These are phyloP conservation scores for Clonostachys solani DNA, from an alignment of 2,329 filamentous ascomycete species.

Conservation along the genomic window DNA sequence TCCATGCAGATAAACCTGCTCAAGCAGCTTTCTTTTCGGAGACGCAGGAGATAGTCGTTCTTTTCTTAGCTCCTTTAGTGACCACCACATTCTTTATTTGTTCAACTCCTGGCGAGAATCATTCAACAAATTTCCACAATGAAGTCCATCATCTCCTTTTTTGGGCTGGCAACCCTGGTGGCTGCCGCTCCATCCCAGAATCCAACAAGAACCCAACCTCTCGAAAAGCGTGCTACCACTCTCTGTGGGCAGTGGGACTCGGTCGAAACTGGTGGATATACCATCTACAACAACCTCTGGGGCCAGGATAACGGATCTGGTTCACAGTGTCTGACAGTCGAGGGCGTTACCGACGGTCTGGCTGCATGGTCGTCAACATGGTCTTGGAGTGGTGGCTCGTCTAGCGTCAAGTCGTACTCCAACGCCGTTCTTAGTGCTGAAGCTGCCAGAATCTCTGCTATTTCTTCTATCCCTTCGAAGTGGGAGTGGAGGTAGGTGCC, in stretches of 20 bases:
- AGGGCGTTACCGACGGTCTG: constrained; percentile 21
- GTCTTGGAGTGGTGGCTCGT: constrained; percentile 28
- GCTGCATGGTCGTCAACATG: constrained; percentile 32
- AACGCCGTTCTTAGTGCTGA: constrained; percentile 28
- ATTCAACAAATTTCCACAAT: too few relatives aligned
- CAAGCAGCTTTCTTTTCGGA: too few relatives aligned
- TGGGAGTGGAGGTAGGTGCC: constrained; percentile 3
- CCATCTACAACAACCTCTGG: constrained; percentile 37
- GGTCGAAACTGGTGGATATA: constrained; percentile 10
- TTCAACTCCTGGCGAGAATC: too few relatives aligned
- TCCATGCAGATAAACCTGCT: too few relatives aligned
- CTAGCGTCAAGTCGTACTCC: constrained; percentile 36
- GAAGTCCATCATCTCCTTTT: too few relatives aligned
- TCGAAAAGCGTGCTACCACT: background rate
- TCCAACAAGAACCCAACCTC: background rate
- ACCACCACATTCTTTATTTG: too few relatives aligned
- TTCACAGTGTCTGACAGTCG: constrained; percentile 30
- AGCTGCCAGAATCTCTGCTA: constrained; percentile 6
- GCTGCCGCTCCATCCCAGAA: constrained; percentile 6
- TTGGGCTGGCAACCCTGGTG: constrained; percentile 4
- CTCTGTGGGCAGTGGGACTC: constrained; percentile 16
- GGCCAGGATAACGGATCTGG: constrained; percentile 23
- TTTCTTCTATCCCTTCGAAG: too few relatives aligned
- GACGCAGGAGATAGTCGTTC: too few relatives aligned
- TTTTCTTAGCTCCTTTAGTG: too few relatives aligned